Conservation (phyloP, 192 early-diverging fungal genomes). For the Kickxella alabastrina region DNA sequence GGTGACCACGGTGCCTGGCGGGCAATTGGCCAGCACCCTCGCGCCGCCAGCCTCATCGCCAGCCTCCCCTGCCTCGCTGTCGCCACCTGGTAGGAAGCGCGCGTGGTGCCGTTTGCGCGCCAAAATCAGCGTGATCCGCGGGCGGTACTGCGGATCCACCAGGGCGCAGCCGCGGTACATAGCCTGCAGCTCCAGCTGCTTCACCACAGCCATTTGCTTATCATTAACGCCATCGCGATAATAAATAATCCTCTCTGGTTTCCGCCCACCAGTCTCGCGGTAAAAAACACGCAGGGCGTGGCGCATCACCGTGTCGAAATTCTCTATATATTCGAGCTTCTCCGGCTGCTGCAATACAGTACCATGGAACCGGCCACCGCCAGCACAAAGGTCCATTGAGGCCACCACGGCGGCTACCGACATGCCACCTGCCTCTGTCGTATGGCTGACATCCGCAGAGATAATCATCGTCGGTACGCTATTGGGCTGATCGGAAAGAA, state of each 20-base stretch:
- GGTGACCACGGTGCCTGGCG: conserved; percentile 20
- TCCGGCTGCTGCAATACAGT: conserved; percentile 35
- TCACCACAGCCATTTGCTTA: conserved; percentile 17
- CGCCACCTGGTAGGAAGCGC: conserved; percentile 6
- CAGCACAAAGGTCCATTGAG: conserved; percentile 23
- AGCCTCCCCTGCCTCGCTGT: too few species aligned
- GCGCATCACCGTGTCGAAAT: conserved; percentile 27
- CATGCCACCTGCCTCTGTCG: conserved; percentile 33
- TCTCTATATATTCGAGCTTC: conserved; percentile 32
- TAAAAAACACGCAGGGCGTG: conserved; percentile 48
- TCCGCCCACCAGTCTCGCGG: conserved; percentile 12
- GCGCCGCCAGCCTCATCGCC: too few species aligned
- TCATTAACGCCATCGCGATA: conserved; percentile 57
- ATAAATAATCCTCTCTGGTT: conserved; percentile 55
- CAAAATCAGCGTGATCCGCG: conserved; percentile 17
- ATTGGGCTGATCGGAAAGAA: neutral
- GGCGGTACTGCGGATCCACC: conserved; percentile 17
- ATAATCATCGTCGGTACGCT: conserved; percentile 53
- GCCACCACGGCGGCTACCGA: conserved; percentile 52
- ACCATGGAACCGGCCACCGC: conserved; percentile 16
- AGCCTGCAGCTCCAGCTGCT: conserved; percentile 19
- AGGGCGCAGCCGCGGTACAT: conserved; percentile 19
- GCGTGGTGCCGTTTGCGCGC: conserved; percentile 31
- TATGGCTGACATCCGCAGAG: conserved; percentile 59
- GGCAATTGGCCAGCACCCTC: conserved; percentile 14